Percentiles rank a stretch among this genome's conserved stretches.
These are phyloP conservation scores for Diaporthe sp. DNA, from an alignment of 2,329 filamentous ascomycete genomes.

Conservation along the genomic window DNA sequence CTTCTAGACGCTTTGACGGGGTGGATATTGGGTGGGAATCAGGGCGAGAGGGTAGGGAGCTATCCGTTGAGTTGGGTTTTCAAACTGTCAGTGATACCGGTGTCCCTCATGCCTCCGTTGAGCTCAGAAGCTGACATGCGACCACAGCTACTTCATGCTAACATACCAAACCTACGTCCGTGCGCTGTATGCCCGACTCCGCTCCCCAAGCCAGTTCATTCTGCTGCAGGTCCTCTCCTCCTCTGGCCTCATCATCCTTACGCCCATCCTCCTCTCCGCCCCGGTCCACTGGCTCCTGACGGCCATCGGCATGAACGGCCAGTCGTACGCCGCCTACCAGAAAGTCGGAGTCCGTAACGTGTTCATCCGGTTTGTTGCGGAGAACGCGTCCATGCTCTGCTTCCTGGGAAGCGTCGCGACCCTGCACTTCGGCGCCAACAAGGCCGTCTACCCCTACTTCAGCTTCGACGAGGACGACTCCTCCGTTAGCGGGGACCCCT, in stretches of 20 bases:
- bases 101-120: not conserved
- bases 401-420: conserved; percentile 76
- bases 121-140: conserved; percentile 8
- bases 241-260: conserved; percentile 72
- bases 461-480: conserved; percentile 67
- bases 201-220: conserved; percentile 75
- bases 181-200: conserved; percentile 76
- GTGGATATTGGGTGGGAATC: conserved; percentile 75
- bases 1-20: conserved; percentile 74
- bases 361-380: conserved; percentile 76
- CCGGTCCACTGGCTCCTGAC: conserved; percentile 69
- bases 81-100: conserved; percentile 68
- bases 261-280: conserved; percentile 73
- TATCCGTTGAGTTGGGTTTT: conserved; percentile 81
- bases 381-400: conserved; percentile 77
- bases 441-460: conserved; percentile 78
- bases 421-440: conserved; percentile 76
- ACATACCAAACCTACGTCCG: conserved; percentile 81
- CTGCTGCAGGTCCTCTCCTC: conserved; percentile 75
- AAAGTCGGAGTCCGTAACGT: conserved; percentile 76
- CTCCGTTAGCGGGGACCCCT: conserved; percentile 53
- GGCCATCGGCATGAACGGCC: conserved; percentile 67
- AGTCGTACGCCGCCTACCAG: conserved; percentile 74
- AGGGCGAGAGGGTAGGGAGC: conserved; percentile 76
- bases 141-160: conserved; percentile 71